Evolutionary conservation across 495 filamentous ascomycete genomes (phyloP), one percentile per base, ranked within the genome.

Genomic region (Pseudevernia furfuracea): DNA sequence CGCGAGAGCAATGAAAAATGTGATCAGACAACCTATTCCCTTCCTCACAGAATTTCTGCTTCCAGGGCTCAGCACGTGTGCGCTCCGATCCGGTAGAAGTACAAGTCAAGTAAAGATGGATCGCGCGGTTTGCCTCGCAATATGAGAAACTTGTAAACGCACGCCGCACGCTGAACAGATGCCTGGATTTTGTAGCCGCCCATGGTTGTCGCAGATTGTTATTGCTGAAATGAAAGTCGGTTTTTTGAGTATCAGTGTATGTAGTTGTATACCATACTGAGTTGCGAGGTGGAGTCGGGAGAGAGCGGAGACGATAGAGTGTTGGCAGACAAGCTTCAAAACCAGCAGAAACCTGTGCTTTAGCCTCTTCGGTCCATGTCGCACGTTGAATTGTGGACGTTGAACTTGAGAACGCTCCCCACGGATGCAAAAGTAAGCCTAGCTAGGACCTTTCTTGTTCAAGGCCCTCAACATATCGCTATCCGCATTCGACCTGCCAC

Each of bases 401-500:
- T 34, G 36, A 34, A 30, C 37, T 46, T 57, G 17, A 49, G 43
- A 15, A 44, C 21, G 2, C 10, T 44, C 19, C 19, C 30, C 17
- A 8, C 28, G 30, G 21, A 32, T 21, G 30, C 15, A 6, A 34
- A 6, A 34, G 38, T 25, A 63, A 17, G 30, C n/a, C 46, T 64
- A 64, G 41, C 58, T 64, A 4, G 62, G 62, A 59, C 67, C 67
- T 41, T 67, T 67, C 41, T 80, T 78, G 65, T 82, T 81, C 63
- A 84, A 68, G 46, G 79, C 78, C 69, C 82, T 81, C 55, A 84
- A 74, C 82, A 84, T 84, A 64, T 81, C 78, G 62, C 77, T 83
- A 66, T 84, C 82, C 21, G 80, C 79, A 63, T 76, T 81, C 46
- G 80, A 80, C 21, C 80, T 77, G n/a, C 76, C 79, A 30, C 69